phyloP scores from a whole-genome alignment of 2,329 filamentous ascomycete genomes.

The Sclerotinia trifoliorum region DNA sequence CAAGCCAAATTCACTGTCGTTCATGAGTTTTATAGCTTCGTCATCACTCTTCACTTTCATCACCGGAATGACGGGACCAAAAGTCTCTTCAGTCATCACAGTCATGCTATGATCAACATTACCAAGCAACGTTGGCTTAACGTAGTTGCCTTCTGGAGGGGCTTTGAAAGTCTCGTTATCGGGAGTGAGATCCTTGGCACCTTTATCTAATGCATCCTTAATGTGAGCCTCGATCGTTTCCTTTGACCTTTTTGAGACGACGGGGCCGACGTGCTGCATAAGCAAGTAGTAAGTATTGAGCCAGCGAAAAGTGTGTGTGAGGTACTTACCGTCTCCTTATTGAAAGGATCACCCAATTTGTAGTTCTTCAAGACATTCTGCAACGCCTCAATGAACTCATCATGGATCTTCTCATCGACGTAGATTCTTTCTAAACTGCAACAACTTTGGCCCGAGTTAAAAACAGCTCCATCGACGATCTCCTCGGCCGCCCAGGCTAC shows the following conservation, averaged over 20 bases:
- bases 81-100: slow-evolving; percentile 93
- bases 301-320: background rate
- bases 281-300: slow-evolving; percentile 18
- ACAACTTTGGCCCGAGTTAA: slow-evolving; percentile 98
- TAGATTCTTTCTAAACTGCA: slow-evolving; percentile 92
- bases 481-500: slow-evolving; percentile 88
- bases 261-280: slow-evolving; percentile 70
- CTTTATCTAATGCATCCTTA: slow-evolving; percentile 76
- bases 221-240: slow-evolving; percentile 76
- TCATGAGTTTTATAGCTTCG: slow-evolving; percentile 84
- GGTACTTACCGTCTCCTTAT: slow-evolving; percentile 57
- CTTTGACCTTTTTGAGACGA: slow-evolving; percentile 78
- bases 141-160: slow-evolving; percentile 79
- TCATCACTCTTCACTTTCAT: slow-evolving; percentile 80
- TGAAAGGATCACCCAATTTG: slow-evolving; percentile 82
- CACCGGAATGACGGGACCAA: slow-evolving; percentile 87
- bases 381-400: slow-evolving; percentile 74
- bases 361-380: slow-evolving; percentile 80
- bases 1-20: slow-evolving; percentile 89
- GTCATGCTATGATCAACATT: slow-evolving; percentile 78
- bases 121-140: slow-evolving; percentile 79
- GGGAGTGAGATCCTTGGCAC: slow-evolving; percentile 81
- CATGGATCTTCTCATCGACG: slow-evolving; percentile 80
- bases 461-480: slow-evolving; percentile 92
- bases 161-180: slow-evolving; percentile 73